Evolutionary conservation across 805 yeast genomes (phyloP), one percentile per base, ranked within the genome.

Genomic region (Wickerhamomyces bovis): DNA sequence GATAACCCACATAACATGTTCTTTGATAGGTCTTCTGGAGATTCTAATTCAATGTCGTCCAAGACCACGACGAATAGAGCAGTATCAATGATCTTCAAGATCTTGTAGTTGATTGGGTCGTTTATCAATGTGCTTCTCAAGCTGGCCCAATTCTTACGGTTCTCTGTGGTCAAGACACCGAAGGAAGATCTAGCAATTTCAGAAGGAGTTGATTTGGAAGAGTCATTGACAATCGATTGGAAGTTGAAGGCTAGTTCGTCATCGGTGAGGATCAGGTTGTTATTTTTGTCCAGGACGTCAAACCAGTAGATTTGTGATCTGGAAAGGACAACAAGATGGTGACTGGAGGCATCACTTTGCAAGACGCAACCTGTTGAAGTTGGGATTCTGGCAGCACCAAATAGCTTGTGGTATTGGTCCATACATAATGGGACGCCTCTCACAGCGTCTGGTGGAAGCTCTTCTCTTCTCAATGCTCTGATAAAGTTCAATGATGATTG

Each of bases 291-390:
- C 56, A 89, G 69, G 2, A 89, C 97, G 61, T 89, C 96, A 62
- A 89, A 89, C 96, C 97, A 89, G 67, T 89, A 89, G 64, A 89
- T 87, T 65, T 89, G 96, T 2, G 95, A 85, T 58, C 85, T 82
- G 51, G 88, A 81, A 63, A 88, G 68, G 15, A 89, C 90, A 10
- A 89, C 83, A 33, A 89, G 80, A 64, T 89, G 97, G 57, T 81
- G 85, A 2, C 94, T 81, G 10, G 80, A 71, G 8, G 73, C 62
- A 64, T 87, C 96, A 1, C 87, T 77, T 65, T 89, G 96, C 81
- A 89, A 80, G 46, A 85, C 79, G 64, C 97, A 89, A 3, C 95
- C 95, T 2, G 78, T 73, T 20, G 75, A 73, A 1, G 94, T 83
- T 41, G 97, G 96, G 51, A 89, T 84, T 61, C 97, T 73, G 3